Evolutionary conservation across 371 early-diverging fungal genomes (phyloP).

Genomic region (Apophysomyces trapeziformis): DNA sequence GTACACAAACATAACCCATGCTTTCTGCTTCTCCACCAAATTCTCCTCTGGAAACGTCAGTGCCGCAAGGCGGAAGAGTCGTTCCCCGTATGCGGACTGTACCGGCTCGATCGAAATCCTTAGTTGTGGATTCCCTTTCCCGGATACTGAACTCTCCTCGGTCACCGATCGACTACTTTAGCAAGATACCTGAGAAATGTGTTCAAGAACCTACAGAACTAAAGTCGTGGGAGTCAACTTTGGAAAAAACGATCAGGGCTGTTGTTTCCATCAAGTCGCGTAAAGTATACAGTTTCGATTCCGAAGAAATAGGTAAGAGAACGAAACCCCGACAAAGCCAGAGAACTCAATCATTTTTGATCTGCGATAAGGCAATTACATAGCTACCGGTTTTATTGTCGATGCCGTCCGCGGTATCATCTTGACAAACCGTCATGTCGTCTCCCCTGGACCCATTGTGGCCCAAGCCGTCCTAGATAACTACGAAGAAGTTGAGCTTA

Average conservation of each 20-base stretch:
- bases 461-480: conserved; percentile 82
- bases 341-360: too few relatives aligned
- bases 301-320: conserved; percentile 78
- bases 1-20: too few relatives aligned
- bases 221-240: conserved; percentile 73
- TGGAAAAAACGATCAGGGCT: conserved; percentile 73
- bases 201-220: conserved; percentile 41
- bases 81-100: conserved; percentile 24
- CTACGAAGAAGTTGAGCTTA: conserved; percentile 86
- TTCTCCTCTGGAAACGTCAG: not conserved
- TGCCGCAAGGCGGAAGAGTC: conserved; percentile 25
- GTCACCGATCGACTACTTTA: conserved; percentile 34
- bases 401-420: conserved; percentile 83
- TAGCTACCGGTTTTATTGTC: conserved; percentile 92
- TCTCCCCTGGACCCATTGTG: conserved; percentile 84
- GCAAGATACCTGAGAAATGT: conserved; percentile 5
- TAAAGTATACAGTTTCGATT: conserved; percentile 89
- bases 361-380: conserved; percentile 42
- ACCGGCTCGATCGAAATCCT: conserved; percentile 50
- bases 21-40: too few relatives aligned
- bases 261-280: conserved; percentile 86
- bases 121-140: conserved; percentile 37
- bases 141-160: conserved; percentile 33
- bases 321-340: too few relatives aligned
- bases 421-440: conserved; percentile 89